Evolutionary conservation across 768 basidiomycete species (phyloP), one percentile per base, ranked within the genome.

Genomic region (Tremella fuciformis): DNA sequence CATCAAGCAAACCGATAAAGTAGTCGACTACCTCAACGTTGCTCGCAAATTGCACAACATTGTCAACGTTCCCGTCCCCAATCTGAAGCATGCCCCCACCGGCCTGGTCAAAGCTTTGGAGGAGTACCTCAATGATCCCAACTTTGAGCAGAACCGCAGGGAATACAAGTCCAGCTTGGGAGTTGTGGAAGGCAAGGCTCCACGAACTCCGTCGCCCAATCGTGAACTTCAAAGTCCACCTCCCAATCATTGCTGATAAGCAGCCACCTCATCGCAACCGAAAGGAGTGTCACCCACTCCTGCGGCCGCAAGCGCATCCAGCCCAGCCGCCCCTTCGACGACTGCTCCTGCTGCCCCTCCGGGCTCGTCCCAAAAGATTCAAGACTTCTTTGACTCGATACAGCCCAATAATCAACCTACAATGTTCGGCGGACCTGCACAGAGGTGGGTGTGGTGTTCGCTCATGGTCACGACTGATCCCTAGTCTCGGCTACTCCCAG

Each of bases 121-220:
- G 74, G 94, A 98, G 71, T 99, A 98, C 74, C 82, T 99, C 51
- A 86, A 90, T 57, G 96, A 99, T 77, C 89, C 93, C 21, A 91
- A 91, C 70, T 99, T 99, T 66, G 96, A 98, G 76, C 86, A 89
- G 77, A 98, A 97, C 76, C 80, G 94, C 61, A 79, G 87, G 8
- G 96, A 98, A 71, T 97, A 99, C 79, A 91, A 83, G 78, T 80
- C 85, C 21, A 90, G 85, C 75, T 89, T 89, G 76, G 82, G 81
- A 4, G 81, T 83, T 2, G 82, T 83, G 2, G 88, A 88, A 60
- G 75, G 71, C 3, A 63, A 62, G 55, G 63, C 74, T 22, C 49
- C 53, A 50, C 67, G 54, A 49, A 42, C 53, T 8, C 60, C 66
- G 18, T 57, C 57, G 29, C 65, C 62, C 1, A 62, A 58, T 44